These are phyloP conservation scores for Lunasporangiospora selenospora DNA, from an alignment of 192 early-diverging fungal genomes.

Conservation along the genomic window DNA sequence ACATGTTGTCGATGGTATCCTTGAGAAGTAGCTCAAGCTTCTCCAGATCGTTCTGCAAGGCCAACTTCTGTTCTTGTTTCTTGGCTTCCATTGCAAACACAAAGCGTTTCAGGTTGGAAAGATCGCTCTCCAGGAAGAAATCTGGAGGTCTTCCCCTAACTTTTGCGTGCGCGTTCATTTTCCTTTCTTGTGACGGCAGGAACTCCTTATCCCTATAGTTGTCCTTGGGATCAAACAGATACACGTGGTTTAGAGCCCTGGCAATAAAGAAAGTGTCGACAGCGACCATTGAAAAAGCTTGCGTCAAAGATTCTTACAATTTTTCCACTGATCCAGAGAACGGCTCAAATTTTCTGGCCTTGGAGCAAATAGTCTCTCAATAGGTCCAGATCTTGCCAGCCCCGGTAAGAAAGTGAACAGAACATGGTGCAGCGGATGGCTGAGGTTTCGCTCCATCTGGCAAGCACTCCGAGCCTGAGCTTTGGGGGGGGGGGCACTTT, in stretches of 20 bases:
- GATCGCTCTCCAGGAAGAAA: conserved; percentile 15
- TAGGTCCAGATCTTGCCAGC: conserved; percentile 2
- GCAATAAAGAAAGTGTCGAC: conserved; percentile 5
- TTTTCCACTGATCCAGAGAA: conserved; percentile 8
- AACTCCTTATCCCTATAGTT: conserved; percentile 22
- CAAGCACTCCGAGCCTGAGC: no score
- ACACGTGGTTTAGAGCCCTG: conserved; percentile 19
- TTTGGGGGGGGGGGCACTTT: no score
- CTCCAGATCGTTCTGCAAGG: conserved; percentile 17
- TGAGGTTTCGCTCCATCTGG: no score
- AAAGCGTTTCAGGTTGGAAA: conserved; percentile 14
- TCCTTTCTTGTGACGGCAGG: conserved; percentile 14
- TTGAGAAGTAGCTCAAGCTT: conserved; percentile 17
- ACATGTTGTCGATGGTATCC: conserved; percentile 26
- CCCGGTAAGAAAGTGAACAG: conserved; percentile 9
- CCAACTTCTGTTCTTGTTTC: conserved; percentile 6
- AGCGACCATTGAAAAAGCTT: no score
- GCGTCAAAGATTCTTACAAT: no score
- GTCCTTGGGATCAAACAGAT: conserved; percentile 11
- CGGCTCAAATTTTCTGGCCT: conserved; percentile 1
- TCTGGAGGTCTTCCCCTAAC: conserved; percentile 17
- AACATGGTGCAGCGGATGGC: no score
- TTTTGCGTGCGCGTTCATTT: conserved; percentile 6
- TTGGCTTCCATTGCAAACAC: conserved; percentile 22
- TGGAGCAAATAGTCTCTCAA: conserved; percentile 3